These are phyloP conservation scores for Draba incana DNA, from an alignment of 345 rosid genomes.

Conservation along the genomic window DNA sequence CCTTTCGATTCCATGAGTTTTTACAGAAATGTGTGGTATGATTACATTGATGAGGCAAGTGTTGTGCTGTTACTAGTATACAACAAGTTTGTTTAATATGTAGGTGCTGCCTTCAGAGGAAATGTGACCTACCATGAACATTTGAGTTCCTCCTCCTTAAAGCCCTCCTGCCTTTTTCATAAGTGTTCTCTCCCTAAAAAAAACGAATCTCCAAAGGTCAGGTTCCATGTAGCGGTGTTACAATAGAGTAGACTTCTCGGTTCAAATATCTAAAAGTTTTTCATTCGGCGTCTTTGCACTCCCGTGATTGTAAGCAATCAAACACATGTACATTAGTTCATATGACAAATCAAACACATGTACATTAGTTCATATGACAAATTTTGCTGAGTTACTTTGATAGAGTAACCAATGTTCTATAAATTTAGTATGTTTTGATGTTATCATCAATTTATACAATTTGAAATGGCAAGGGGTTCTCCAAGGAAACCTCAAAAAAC, in stretches of 20 bases:
- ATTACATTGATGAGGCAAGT: neutral
- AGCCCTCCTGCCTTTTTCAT: constrained; percentile 20
- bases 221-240: neutral
- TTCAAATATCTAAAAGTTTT: too few relatives aligned
- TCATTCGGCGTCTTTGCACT: neutral
- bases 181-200: constrained; percentile 13
- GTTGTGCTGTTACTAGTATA: neutral
- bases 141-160: constrained; percentile 9
- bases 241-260: too few relatives aligned
- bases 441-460: too few relatives aligned
- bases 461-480: too few relatives aligned
- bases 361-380: neutral
- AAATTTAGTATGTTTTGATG: too few relatives aligned
- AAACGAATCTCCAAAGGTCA: constrained; percentile 9
- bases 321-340: constrained; percentile 12
- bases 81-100: neutral
- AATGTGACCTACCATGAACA: constrained; percentile 9
- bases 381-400: too few relatives aligned
- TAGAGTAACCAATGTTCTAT: too few relatives aligned
- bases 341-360: neutral
- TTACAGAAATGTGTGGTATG: constrained; percentile 12
- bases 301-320: neutral
- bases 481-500: too few relatives aligned
- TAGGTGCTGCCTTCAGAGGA: constrained; percentile 14
- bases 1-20: neutral